Conservation (phyloP, 106 monocot genomes). For the Dendrobium catenatum region DNA sequence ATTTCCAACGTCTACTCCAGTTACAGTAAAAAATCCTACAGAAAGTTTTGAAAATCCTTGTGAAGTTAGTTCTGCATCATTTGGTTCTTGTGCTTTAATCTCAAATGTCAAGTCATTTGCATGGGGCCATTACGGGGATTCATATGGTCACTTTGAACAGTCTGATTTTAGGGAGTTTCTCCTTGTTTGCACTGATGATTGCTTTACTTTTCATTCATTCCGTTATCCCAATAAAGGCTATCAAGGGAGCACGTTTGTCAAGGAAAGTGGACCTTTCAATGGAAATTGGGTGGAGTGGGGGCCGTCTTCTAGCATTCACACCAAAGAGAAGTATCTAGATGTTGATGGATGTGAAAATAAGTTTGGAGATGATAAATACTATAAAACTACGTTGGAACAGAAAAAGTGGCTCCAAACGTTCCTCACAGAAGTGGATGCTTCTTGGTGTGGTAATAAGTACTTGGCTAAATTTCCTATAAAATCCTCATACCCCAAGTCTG, state of each 20-base stretch:
- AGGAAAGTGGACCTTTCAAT: constrained; percentile 16
- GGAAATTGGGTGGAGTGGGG: constrained; percentile 88
- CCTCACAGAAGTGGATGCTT: constrained; percentile 27
- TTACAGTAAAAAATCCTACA: constrained; percentile 8
- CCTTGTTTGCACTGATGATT: constrained; percentile 38
- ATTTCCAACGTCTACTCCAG: constrained; percentile 10
- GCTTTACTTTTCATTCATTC: constrained; percentile 68
- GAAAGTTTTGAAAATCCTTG: constrained; percentile 4
- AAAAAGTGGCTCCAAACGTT: constrained; percentile 51
- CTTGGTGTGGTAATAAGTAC: constrained; percentile 35
- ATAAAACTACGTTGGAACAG: constrained; percentile 5
- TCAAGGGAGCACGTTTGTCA: constrained; percentile 10
- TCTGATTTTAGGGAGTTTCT: constrained; percentile 67
- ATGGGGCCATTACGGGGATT: constrained; percentile 66
- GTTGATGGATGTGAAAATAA: constrained; percentile 7
- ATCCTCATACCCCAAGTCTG: constrained; percentile 46
- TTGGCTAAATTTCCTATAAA: constrained; percentile 48
- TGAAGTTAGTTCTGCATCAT: constrained; percentile 12
- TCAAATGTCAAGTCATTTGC: constrained; percentile 62
- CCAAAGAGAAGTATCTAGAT: constrained; percentile 12
- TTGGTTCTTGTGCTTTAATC: constrained; percentile 34
- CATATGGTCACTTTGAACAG: constrained; percentile 32
- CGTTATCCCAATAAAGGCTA: constrained; percentile 6
- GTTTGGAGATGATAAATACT: constrained; percentile 5
- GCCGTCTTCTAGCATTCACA: constrained; percentile 17